Conservation (phyloP, 2,329 filamentous ascomycete species). For the Ophiocordyceps unilateralis region DNA sequence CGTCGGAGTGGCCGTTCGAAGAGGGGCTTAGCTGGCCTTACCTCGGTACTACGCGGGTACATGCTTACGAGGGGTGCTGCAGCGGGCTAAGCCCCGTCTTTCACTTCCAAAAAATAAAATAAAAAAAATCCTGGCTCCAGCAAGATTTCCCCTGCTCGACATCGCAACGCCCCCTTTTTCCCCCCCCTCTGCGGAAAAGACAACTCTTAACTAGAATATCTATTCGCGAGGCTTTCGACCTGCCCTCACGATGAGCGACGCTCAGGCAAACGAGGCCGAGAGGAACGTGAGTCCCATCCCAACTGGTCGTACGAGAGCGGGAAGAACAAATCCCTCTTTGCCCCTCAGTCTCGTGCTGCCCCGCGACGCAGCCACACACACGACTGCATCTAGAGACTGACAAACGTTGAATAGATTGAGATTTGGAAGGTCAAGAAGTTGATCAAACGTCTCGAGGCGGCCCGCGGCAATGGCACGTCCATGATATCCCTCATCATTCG, state of each 20-base stretch:
- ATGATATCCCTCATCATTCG: conserved; percentile 99
- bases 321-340: conserved; percentile 3
- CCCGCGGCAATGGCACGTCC: conserved; percentile 93
- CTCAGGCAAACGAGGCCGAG: conserved; percentile 82
- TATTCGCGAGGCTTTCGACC: background rate
- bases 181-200: conserved; percentile 1
- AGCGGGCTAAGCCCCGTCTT: background rate
- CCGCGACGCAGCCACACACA: conserved; percentile 9
- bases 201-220: conserved; percentile 4
- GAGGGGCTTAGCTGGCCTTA: background rate
- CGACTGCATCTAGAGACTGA: background rate
- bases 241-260: conserved; percentile 60
- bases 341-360: conserved; percentile 7
- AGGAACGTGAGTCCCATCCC: conserved; percentile 53
- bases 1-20: background rate
- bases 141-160: background rate
- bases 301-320: background rate
- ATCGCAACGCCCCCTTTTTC: background rate
- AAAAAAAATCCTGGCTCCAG: background rate
- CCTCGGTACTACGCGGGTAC: background rate
- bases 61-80: background rate
- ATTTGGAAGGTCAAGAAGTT: conserved; percentile 99
- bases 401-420: conserved; percentile 31
- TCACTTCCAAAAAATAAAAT: background rate
- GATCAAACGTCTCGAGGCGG: conserved; percentile 94